A percentile compares a stretch with the other conserved stretches of the same genome.
Conservation (phyloP, 2,329 filamentous ascomycete genomes). For the Pyricularia grisea region DNA sequence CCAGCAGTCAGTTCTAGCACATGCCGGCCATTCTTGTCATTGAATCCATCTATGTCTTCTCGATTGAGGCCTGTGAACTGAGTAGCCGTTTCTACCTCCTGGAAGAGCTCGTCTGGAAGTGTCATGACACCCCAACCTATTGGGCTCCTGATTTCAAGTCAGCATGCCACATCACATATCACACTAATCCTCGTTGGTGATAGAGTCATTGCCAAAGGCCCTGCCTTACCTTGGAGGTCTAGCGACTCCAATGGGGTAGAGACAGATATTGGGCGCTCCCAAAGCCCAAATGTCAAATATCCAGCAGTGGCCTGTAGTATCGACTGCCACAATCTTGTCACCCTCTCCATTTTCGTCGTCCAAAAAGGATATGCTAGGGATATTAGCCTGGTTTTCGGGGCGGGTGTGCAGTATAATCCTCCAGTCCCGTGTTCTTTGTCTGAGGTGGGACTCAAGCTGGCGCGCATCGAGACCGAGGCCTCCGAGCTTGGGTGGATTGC, state of each 20-base stretch:
- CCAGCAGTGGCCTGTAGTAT: slow-evolving; percentile 39
- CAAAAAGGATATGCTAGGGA: slow-evolving; percentile 44
- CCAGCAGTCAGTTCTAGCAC: background rate
- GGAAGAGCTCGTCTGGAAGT: slow-evolving; percentile 20
- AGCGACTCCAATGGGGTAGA: slow-evolving; percentile 19
- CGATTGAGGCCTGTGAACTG: slow-evolving; percentile 21
- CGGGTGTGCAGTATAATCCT: slow-evolving; percentile 34
- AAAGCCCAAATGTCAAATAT: slow-evolving; percentile 42
- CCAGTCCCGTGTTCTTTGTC: slow-evolving; percentile 36
- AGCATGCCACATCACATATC: slow-evolving; percentile 6
- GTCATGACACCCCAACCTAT: slow-evolving; percentile 41
- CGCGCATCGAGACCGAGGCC: slow-evolving; percentile 9
- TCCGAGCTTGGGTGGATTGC: slow-evolving; percentile 13
- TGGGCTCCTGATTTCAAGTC: background rate
- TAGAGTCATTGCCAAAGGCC: background rate
- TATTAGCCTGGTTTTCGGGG: slow-evolving; percentile 23
- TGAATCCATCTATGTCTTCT: slow-evolving; percentile 11
- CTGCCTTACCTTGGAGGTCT: slow-evolving; percentile 13
- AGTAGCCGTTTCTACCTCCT: slow-evolving; percentile 16
- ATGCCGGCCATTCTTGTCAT: background rate
- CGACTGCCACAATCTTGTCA: slow-evolving; percentile 39
- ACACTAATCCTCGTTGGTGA: background rate
- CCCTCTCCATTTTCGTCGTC: slow-evolving; percentile 36
- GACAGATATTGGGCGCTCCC: slow-evolving; percentile 14
- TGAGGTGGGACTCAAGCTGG: slow-evolving; percentile 24